Evolutionary conservation across 306 rosid species (phyloP), one percentile per base, ranked within the genome.

Genomic region (Nissolia schottii): DNA sequence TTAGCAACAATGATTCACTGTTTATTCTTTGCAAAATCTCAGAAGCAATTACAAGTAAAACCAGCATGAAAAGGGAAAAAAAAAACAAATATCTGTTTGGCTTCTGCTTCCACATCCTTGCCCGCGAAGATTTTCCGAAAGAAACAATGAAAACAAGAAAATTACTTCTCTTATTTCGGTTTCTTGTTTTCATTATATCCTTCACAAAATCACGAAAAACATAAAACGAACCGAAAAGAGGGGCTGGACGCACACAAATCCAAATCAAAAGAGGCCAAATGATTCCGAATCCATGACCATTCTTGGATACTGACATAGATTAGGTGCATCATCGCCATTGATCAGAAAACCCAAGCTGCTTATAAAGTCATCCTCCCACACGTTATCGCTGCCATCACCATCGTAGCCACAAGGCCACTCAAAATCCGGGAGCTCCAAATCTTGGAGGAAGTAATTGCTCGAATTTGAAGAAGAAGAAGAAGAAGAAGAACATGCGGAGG

Each of bases 361-460:
- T 55, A 79, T 67, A 24, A 90, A 82, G 43, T 92, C 92, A 68
- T 86, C 86, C 61, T 81, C 84, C 70, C 77, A 79, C 41, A 63
- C 9, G 16, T 80, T 67, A 18, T 45, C 61, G 59, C 13, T 16
- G 27, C 28, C 3, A 24, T 31, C 43, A 15, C 72, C 40, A 41
- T 13, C 6, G 61, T 58, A 70, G 72, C 70, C 48, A 69, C 73
- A 77, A 28, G 75, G 72, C 92, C 92, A 90, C 28, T 82, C 90
- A 51, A 90, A 90, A 54, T 86, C 96, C 7, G 62, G 84, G 22
- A 88, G 76, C 41, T 82, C 80, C 11, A 88, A 49, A 28, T 87
- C 82, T 71, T 81, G 77, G 45, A 68, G 86, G 29, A 88, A 72
- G 38, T 76, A 75, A 70, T 74, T 50, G 41, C 5, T 45, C 15